A percentile compares a stretch with the other conserved stretches of the same genome.
Conservation (phyloP, 441 rosid genomes). For the Adansonia gregorii region DNA sequence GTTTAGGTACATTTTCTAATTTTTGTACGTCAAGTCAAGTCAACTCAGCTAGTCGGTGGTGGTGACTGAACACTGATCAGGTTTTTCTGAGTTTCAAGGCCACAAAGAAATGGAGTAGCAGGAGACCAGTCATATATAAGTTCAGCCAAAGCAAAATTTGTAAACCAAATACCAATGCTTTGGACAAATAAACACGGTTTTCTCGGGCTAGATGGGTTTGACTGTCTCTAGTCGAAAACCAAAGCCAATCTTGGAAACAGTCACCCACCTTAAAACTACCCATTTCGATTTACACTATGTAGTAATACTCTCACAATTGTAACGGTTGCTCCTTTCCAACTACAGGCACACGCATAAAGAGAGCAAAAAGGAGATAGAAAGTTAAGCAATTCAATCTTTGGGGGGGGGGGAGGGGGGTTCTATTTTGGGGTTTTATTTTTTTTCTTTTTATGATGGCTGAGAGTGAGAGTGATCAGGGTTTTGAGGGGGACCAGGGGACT, state of each 20-base stretch:
- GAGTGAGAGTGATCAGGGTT: constrained; percentile 34
- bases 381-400: constrained; percentile 11
- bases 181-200: constrained; percentile 73
- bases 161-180: constrained; percentile 46
- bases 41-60: constrained; percentile 25
- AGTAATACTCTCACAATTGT: neutral
- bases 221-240: constrained; percentile 48
- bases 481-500: constrained; percentile 43
- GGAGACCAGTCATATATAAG: neutral
- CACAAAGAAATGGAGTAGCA: neutral
- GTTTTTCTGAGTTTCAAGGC: neutral
- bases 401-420: constrained; percentile 4
- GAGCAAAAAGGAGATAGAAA: neutral
- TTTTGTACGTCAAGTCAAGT: constrained; percentile 17
- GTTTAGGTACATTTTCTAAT: neutral
- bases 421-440: constrained; percentile 20
- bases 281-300: neutral
- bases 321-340: constrained; percentile 28
- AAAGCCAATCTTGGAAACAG: constrained; percentile 33
- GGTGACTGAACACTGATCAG: constrained; percentile 24
- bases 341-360: neutral
- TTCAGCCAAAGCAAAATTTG: neutral
- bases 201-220: constrained; percentile 86
- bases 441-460: constrained; percentile 44
- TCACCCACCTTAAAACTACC: neutral